Evolutionary conservation across 2,329 filamentous ascomycete species (phyloP).

Genomic region (Teratosphaeria destructans): DNA sequence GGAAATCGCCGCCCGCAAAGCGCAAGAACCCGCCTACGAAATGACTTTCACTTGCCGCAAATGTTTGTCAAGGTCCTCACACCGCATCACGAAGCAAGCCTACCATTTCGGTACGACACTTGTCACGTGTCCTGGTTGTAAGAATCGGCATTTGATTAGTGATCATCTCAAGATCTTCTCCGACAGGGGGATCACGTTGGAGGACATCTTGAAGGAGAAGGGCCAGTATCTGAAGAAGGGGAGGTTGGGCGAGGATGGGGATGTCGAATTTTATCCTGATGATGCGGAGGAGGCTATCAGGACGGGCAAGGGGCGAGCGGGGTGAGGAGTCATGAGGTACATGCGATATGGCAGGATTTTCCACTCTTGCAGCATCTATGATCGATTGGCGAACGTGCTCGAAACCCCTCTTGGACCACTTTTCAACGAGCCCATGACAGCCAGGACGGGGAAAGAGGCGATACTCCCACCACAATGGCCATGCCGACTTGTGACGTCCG

Average conservation of each 20-base stretch:
- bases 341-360: background rate
- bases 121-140: constrained; percentile 78
- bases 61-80: constrained; percentile 68
- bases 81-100: constrained; percentile 83
- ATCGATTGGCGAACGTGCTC: too few species aligned
- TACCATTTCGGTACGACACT: constrained; percentile 86
- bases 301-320: background rate
- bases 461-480: too few species aligned
- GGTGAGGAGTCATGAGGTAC: background rate
- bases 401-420: too few species aligned
- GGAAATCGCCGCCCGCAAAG: constrained; percentile 31
- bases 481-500: too few species aligned
- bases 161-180: constrained; percentile 82
- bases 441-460: too few species aligned
- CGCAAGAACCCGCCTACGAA: constrained; percentile 60
- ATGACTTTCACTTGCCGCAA: constrained; percentile 81
- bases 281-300: background rate
- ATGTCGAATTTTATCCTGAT: constrained; percentile 70
- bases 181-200: constrained; percentile 57
- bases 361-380: background rate
- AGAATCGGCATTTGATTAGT: constrained; percentile 80
- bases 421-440: too few species aligned
- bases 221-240: constrained; percentile 66
- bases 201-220: constrained; percentile 66
- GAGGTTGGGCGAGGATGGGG: constrained; percentile 63